Evolutionary conservation across 2,329 filamentous ascomycete species (phyloP).

Genomic region (Trichophyton benhamiae): DNA sequence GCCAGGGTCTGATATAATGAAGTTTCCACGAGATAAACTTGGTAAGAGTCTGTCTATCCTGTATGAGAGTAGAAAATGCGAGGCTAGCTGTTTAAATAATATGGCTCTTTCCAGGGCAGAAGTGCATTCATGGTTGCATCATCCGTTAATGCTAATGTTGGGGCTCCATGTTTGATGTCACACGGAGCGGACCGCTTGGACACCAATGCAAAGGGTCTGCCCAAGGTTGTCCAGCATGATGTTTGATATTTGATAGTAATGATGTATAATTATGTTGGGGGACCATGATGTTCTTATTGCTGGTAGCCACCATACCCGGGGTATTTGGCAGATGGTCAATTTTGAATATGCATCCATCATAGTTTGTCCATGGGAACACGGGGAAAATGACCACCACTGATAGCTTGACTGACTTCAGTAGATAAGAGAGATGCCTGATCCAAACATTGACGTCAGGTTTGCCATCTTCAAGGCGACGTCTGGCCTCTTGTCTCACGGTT

Average conservation of each 20-base stretch:
- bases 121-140: neutral
- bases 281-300: neutral
- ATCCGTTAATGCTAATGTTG: neutral
- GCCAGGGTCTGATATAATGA: neutral
- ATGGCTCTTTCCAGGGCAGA: neutral
- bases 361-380: neutral
- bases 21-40: neutral
- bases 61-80: neutral
- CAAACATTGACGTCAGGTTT: neutral
- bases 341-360: neutral
- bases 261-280: neutral
- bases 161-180: constrained; percentile 4
- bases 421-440: neutral
- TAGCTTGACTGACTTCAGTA: neutral
- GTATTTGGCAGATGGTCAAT: no score
- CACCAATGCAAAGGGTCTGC: neutral
- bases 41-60: neutral
- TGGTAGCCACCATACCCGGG: no score
- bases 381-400: neutral
- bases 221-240: neutral
- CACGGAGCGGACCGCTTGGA: constrained; percentile 4
- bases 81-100: neutral
- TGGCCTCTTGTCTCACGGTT: neutral
- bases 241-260: neutral
- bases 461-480: neutral